Base-by-base conservation (phyloP, 225 moss, liverwort and hornwort genomes). In the Pseudoscleropodium purum region DNA sequence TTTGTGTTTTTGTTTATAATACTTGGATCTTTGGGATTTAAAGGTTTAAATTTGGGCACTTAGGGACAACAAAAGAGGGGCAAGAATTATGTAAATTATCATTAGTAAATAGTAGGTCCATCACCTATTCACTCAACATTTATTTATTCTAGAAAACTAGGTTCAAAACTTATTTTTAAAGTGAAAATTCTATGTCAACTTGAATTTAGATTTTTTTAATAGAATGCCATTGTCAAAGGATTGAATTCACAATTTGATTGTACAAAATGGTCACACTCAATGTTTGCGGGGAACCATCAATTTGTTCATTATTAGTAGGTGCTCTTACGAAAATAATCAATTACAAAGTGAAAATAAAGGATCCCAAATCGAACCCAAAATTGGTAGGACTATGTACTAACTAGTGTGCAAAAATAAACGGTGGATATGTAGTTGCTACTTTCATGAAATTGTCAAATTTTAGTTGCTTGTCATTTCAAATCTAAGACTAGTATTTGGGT, bases 21-120 rank as follows among this genome's bases (percentile, higher is more conserved):
- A 8, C 9, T 77, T 52, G 5, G 23, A 2, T 34, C 8, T 47
- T 18, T 6, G 2, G 18, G 1, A 0, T 45, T 15, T 30, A 74
- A 30, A 29, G 17, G 6, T 45, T 17, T 43, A 1, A 72, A 27
- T 73, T 75, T 75, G 3, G 18, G 0, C 5, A 30, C 16, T 30
- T 18, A 6, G 1, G 2, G 6, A 47, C 29, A 30, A 74, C 2
- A 29, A 74, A 0, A 11, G 10, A 0, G 3, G 6, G 8, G 4
- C 1, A 18, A 18, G 29, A 17, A 29, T 74, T 29, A 2, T 75
- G 0, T 47, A 75, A 30, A 45, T 30, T 75, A 75, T 47, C 3
- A 18, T 75, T 1, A 1, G 3, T 30, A 75, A 47, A 75, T 47
- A 47, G 4, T 4, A 75, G 6, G 4, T 47, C 1, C 0, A 1